Percentiles rank a stretch among this genome's conserved stretches.
These are phyloP conservation scores for Cyclospora cayetanensis DNA, from an alignment of 169 alveolate species.

Conservation along the genomic window DNA sequence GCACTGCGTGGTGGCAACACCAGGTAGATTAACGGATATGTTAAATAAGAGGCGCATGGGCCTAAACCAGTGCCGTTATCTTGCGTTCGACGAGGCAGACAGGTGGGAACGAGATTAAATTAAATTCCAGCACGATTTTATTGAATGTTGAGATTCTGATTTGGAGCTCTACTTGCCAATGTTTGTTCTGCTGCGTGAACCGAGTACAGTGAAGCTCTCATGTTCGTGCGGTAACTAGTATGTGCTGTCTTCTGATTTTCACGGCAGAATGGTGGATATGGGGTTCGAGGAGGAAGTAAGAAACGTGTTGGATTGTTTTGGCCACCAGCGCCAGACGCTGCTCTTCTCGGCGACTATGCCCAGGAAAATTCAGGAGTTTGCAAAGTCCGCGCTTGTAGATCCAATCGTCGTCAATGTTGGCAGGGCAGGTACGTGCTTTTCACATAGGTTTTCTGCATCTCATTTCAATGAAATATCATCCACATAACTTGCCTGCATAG, in stretches of 20 bases:
- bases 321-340: conserved; percentile 93
- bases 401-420: conserved; percentile 97
- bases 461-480: conserved; percentile 48
- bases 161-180: no score
- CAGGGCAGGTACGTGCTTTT: conserved; percentile 84
- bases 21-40: conserved; percentile 97
- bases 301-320: conserved; percentile 89
- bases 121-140: not conserved
- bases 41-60: conserved; percentile 89
- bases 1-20: conserved; percentile 97
- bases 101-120: conserved; percentile 74
- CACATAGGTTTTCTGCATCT: not conserved
- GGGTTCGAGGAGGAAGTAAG: conserved; percentile 97
- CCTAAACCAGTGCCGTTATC: conserved; percentile 89
- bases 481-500: not conserved
- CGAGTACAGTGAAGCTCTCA: not conserved
- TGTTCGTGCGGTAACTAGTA: not conserved
- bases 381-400: conserved; percentile 90
- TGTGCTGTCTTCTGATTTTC: not conserved
- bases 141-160: not conserved
- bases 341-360: conserved; percentile 98
- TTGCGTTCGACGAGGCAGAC: conserved; percentile 99
- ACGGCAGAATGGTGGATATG: conserved; percentile 90
- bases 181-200: no score
- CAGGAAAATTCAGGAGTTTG: conserved; percentile 95